Base-by-base conservation (phyloP, 2,329 filamentous ascomycete genomes). In the Xylariales sp. region DNA sequence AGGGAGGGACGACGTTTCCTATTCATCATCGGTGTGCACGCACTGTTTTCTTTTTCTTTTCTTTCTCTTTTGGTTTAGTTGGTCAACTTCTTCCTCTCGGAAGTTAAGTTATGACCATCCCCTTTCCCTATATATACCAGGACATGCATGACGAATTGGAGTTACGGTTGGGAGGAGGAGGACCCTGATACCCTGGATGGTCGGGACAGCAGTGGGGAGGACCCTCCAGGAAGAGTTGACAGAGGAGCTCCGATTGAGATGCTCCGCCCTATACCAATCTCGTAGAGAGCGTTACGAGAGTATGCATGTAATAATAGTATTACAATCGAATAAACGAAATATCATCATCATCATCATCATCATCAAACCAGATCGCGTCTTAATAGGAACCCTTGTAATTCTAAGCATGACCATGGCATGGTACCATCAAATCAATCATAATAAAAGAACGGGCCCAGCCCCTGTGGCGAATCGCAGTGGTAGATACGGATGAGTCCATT, bases 81-180 rank as follows among this genome's bases (percentile, higher is more conserved):
- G n/a, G n/a, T n/a, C n/a, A n/a, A 38, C 41, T 42, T 38, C 28
- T 38, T 40, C 45, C 41, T 36, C 20, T 8, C 34, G 30, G 11
- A 33, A 36, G 34, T 40, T 29, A 40, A 35, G 48, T 54, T 40
- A 38, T 50, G n/a, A n/a, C n/a, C n/a, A n/a, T n/a, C n/a, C 39
- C 41, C 41, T 45, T 40, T 54, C 42, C 35, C 38, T 45, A 35
- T 43, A 50, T 53, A 56, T 56, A 58, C 54, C 53, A 53, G 50
- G 45, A 51, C 54, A 57, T 58, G 48, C 45, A 52, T 50, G 36
- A 42, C 43, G 46, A n/a, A 37, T 38, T 42, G 39, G 41, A 46
- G 51, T 48, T 45, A 48, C 51, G 23, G 23, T 37, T 43, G 25
- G 37, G 40, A 40, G 39, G 39, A 37, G 40, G 33, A 38, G 29